Evolutionary conservation across 345 rosid genomes (phyloP), one percentile per base, ranked within the genome.

Genomic region (Arabis hirsuta): DNA sequence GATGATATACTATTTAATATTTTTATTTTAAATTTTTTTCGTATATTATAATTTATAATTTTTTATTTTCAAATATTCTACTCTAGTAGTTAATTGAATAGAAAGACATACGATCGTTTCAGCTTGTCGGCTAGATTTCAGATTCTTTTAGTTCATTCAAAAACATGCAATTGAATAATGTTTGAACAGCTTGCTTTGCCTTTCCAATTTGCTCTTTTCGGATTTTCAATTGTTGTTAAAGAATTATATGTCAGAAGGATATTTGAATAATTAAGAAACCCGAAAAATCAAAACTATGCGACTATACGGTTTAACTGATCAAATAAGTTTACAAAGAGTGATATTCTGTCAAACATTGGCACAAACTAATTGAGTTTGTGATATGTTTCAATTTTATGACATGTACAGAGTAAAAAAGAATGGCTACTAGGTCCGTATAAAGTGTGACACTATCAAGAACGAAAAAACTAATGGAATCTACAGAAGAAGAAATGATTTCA

Each of bases 381-480:
- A 39, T 57, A 12, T 65, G 27, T 19, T 64, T 38, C 27, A 61
- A 4, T 39, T 48, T 47, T 56, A 56, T 73, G 77, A 47, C 59
- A 74, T 66, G 41, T 66, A 66, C 73, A 74, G 29, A 41, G 41
- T 58, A 27, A 10, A 32, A 72, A 50, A 43, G 44, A 66, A 41
- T 66, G 39, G 41, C 22, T 58, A 31, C 44, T 74, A n/a, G 68
- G 62, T 60, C 69, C 10, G 78, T 67, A 60, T 67, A 67, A 51
- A 66, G 29, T 58, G 72, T 74, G 48, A 22, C 62, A 47, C 67
- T 67, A 59, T 59, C 62, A 66, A 42, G 41, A 51, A 67, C 31
- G 44, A 20, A 6, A 57, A 57, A 67, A 43, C 63, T 67, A 59
- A 60, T 52, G 42, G 42, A 74, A 67, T 67, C 78, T 74, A 74